Evolutionary conservation across 805 yeast species (phyloP).

Genomic region (Hanseniaspora hatyaiensis): DNA sequence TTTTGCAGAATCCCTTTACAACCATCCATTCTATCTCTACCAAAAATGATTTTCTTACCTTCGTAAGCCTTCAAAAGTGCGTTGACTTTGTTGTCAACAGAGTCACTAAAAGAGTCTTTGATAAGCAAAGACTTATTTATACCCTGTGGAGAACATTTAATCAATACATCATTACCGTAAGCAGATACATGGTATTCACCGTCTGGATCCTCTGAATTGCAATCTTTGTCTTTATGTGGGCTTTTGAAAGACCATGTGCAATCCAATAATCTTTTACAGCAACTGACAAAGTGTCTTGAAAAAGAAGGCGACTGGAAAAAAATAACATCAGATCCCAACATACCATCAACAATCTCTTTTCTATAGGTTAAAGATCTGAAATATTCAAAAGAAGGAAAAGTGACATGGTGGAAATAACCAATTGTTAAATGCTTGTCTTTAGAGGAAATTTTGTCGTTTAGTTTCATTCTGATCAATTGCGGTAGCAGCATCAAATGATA

Average conservation of each 20-base stretch:
- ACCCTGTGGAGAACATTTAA: constrained; percentile 78
- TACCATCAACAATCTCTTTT: constrained; percentile 70
- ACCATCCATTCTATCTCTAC: constrained; percentile 83
- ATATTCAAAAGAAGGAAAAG: constrained; percentile 93
- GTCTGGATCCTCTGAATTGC: constrained; percentile 35
- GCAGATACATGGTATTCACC: constrained; percentile 37
- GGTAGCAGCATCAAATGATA: constrained; percentile 74
- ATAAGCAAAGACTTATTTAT: constrained; percentile 65
- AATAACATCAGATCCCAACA: constrained; percentile 78
- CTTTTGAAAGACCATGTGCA: constrained; percentile 42
- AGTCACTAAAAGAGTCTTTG: constrained; percentile 38
- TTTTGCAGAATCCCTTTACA: constrained; percentile 93
- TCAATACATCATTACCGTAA: constrained; percentile 65
- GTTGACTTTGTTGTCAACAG: constrained; percentile 49
- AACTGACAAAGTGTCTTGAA: constrained; percentile 79
- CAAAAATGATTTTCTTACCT: constrained; percentile 70
- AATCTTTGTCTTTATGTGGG: constrained; percentile 24
- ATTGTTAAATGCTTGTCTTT: constrained; percentile 29
- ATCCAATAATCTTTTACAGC: constrained; percentile 80
- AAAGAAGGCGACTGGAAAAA: constrained; percentile 80
- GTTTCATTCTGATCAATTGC: constrained; percentile 64
- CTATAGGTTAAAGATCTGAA: constrained; percentile 82
- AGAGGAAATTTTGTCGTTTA: constrained; percentile 46
- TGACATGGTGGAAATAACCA: constrained; percentile 73
- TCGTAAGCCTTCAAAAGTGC: constrained; percentile 53